Evolutionary conservation across 768 basidiomycete genomes (phyloP).

Genomic region (Kwoniella botswanensis): DNA sequence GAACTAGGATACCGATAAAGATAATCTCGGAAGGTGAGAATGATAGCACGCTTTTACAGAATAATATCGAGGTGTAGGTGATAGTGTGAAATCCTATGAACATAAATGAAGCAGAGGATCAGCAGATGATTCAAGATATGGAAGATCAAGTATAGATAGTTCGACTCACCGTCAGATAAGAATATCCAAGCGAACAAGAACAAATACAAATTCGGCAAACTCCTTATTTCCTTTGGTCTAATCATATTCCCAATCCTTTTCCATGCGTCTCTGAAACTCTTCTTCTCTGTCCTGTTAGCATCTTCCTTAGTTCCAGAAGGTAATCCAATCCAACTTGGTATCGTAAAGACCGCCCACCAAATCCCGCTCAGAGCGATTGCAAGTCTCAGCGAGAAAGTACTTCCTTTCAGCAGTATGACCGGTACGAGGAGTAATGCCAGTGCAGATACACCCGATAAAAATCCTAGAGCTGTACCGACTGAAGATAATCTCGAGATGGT

Average conservation of each 20-base stretch:
- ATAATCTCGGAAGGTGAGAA: slow-evolving; percentile 80
- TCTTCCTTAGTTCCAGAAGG: slow-evolving; percentile 60
- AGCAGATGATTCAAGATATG: not conserved
- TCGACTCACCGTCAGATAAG: slow-evolving; percentile 78
- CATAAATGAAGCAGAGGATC: not conserved
- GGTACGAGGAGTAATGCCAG: slow-evolving; percentile 72
- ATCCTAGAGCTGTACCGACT: slow-evolving; percentile 82
- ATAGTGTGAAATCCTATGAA: slow-evolving; percentile 82
- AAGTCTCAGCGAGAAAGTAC: slow-evolving; percentile 76
- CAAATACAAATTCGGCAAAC: slow-evolving; percentile 79
- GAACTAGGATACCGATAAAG: slow-evolving; percentile 78
- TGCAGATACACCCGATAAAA: slow-evolving; percentile 72
- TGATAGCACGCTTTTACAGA: slow-evolving; percentile 83
- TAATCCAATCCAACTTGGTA: slow-evolving; percentile 78
- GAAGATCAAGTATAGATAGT: not conserved
- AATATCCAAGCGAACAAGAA: slow-evolving; percentile 95
- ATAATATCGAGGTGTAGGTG: slow-evolving; percentile 87
- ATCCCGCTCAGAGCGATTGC: slow-evolving; percentile 82
- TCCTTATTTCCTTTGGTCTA: slow-evolving; percentile 71
- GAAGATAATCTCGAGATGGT: slow-evolving; percentile 83
- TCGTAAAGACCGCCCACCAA: slow-evolving; percentile 84
- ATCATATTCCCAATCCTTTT: slow-evolving; percentile 75
- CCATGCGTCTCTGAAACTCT: slow-evolving; percentile 69
- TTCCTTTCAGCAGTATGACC: slow-evolving; percentile 72
- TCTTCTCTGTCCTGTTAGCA: slow-evolving; percentile 1